Base-by-base conservation (phyloP, 2,329 filamentous ascomycete genomes). In the Colletotrichum tabaci region DNA sequence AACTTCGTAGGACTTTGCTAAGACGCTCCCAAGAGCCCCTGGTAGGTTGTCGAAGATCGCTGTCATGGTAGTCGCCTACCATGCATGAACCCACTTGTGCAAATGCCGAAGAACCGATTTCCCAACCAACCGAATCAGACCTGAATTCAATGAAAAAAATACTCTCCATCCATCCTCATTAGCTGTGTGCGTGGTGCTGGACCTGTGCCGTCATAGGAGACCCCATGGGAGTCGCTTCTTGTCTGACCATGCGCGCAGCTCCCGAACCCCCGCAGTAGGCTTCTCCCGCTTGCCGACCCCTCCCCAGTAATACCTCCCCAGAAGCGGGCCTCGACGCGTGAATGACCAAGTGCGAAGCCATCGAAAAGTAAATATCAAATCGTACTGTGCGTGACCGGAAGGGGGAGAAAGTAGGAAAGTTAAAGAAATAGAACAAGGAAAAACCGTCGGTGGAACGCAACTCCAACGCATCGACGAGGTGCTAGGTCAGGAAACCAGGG, bases 381-480 rank as follows among this genome's bases (percentile, higher is more conserved):
- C 66, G 35, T 68, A 58, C 49, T 49, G 46, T 61, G 66, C 68
- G 58, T 62, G 35, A 65, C 61, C 69, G 58, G 23, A 67, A 66
- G 63, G 38, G 74, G 69, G 67, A 76, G 74, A 70, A 73, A 74
- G 75, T 75, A 62, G 53, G 72, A 76, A 68, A 44, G n/a, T 6
- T 46, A 62, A 69, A 23, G 21, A 68, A 50, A 66, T 69, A 26
- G 61, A 72, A 61, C 57, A 70, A 71, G 66, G 74, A 73, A 72
- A 50, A 66, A 61, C 70, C 67, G 61, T 71, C 70, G 35, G 70
- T 76, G 67, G 55, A 72, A 79, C 80, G 80, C 77, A 81, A 77
- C 78, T 80, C 74, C 79, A 82, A 76, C 80, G 81, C 81, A 82
- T 79, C 80, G 79, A 83, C 79, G 18, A 56, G 60, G 66, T 71